Evolutionary conservation across 805 yeast species (phyloP), one percentile per base, ranked within the genome.

Genomic region (Candida morakotiae): DNA sequence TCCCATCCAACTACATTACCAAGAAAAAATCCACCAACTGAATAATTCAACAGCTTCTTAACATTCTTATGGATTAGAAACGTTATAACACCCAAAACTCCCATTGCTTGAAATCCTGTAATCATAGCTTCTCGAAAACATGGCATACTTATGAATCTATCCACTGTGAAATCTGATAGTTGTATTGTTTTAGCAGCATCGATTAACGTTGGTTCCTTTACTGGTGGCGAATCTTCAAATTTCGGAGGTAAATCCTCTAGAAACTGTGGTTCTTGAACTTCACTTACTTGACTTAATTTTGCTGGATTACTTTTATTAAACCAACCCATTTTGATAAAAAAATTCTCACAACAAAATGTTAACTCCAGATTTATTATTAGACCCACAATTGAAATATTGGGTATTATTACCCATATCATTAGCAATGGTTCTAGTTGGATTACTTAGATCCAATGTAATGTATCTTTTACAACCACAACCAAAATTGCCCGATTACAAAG

Each of bases 1-100:
- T 89, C 96, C 96, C 96, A 89, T 1, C 95, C 86, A 19, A 85
- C 79, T 0, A 85, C 71, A 31, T 86, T 79, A 1, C 96, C 96
- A 15, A 87, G 55, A 39, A 85, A 60, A 45, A 87, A 76, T 3
- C 93, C 95, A 26, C 84, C 83, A 35, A 85, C 69, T 8, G 82
- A 81, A 96, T 96, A 89, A 53, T 89, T 86, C 11, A 77, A 67
- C 1, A 94, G 80, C 43, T 73, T 73, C 8, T 64, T 55, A 0
- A 81, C 71, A 34, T 77, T 75, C 50, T 81, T 81, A 50, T 80
- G 87, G 36, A 80, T 77, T 23, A 82, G 53, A 39, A 83, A 79
- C 25, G 84, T 80, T 20, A 82, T 79, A 0, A 80, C 63, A 0
- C 86, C 83, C 26, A 82, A 64, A 0, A 84, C 86, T 27, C 81